Evolutionary conservation across 106 monocot genomes (phyloP), one percentile per base, ranked within the genome.

Genomic region (Dactylorhiza incarnata): DNA sequence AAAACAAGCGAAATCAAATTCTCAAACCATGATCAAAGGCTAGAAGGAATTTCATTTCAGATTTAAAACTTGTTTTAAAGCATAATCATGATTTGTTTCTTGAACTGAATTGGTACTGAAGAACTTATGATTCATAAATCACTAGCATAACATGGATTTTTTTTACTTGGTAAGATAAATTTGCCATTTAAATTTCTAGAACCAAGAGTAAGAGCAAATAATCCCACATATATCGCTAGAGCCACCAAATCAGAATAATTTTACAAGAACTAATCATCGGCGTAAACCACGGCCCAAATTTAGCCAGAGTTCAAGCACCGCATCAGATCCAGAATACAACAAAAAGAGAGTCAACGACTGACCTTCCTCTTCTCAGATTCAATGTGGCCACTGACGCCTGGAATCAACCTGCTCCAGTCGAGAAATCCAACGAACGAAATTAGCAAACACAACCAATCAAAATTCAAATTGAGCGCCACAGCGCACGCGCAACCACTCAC

Each of bases 361-460:
- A 95, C 94, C 97, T 91, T 91, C 73, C 67, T 91, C 91, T 94
- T 99, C 94, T 99, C 89, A 12, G 83, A 80, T 48, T 86, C 89
- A 76, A 99, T 94, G 82, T 85, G 83, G 13, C 73, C 47, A 51
- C 66, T 82, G 44, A 99, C 94, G 3, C 91, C 89, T 7, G 97
- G 97, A 67, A 99, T 76, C 81, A 85, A 73, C 83, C 97, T 99
- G 89, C 72, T 71, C 73, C 79, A 72, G 70, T 62, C 44, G 67
- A 44, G 51, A 49, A 76, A 73, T 71, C 52, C 77, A 83, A 77
- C 25, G 37, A 45, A 23, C 56, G 49, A 69, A 70, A 46, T 59
- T 29, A 77, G 49, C 26, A 48, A 44, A 43, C 48, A 62, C 11
- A 10, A 26, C 67, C 11, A 48, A 79, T 37, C 25, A 71, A 11